Percentiles rank a stretch among this genome's conserved stretches.
phyloP scores from a whole-genome alignment of 495 filamentous ascomycete species.

The Aspergillus diversus region DNA sequence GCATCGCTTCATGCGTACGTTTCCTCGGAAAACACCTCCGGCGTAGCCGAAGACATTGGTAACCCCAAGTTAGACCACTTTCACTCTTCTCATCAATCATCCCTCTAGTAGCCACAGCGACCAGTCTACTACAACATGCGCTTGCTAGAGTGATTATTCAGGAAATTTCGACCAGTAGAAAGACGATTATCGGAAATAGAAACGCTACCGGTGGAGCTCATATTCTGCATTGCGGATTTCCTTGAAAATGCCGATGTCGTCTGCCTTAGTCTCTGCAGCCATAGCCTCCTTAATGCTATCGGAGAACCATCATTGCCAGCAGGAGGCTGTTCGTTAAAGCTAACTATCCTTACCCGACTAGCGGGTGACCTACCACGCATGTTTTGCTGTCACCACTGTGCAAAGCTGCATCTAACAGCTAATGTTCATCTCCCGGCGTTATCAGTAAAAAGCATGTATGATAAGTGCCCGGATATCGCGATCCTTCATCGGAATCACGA shows the following conservation, averaged over 20 bases:
- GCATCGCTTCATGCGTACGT: too few species aligned
- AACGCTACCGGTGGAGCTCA: conserved; percentile 3
- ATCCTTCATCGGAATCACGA: not conserved
- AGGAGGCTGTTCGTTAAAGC: not conserved
- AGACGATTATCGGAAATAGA: conserved; percentile 2
- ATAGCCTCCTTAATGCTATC: not conserved
- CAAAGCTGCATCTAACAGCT: not conserved
- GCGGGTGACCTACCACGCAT: not conserved
- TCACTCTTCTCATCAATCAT: not conserved
- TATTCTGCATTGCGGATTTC: conserved; percentile 1
- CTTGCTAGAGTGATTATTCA: not conserved
- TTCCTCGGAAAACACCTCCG: too few species aligned
- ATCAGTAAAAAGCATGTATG: not conserved
- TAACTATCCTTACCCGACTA: not conserved
- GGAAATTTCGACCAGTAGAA: not conserved
- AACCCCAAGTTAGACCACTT: too few species aligned
- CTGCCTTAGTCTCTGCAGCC: conserved; percentile 4
- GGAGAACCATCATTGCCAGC: not conserved
- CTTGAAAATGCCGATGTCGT: not conserved
- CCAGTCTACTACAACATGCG: not conserved
- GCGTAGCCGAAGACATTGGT: too few species aligned
- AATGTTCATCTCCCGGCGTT: not conserved
- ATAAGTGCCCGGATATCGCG: not conserved
- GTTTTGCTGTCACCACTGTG: not conserved
- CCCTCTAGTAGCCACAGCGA: not conserved